phyloP scores from a whole-genome alignment of 148 eudicot genomes.

The Talinum fruticosum region DNA sequence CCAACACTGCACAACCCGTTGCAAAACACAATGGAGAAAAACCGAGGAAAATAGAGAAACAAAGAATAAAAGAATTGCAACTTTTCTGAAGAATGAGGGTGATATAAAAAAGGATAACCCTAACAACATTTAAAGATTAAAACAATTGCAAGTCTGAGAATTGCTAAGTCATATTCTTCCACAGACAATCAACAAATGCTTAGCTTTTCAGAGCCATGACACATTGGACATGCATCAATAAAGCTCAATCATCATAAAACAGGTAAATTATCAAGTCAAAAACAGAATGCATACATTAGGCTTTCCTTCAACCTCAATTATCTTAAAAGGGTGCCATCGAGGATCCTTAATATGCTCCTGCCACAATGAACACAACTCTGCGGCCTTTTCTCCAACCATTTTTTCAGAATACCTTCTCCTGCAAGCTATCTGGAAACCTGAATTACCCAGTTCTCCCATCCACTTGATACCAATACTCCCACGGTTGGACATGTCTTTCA shows the following conservation, averaged over 20 bases:
- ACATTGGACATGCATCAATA: not conserved
- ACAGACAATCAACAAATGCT: no score
- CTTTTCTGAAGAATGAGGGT: no score
- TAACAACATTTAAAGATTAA: no score
- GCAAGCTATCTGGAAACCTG: slow-evolving; percentile 68
- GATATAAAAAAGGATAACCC: no score
- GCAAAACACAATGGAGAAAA: no score
- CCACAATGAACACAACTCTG: slow-evolving; percentile 82
- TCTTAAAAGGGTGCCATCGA: slow-evolving; percentile 86
- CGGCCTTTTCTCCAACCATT: slow-evolving; percentile 71
- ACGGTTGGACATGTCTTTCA: slow-evolving; percentile 54
- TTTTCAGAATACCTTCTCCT: slow-evolving; percentile 50
- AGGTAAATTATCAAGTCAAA: not conserved
- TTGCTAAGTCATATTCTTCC: no score
- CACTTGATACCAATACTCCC: slow-evolving; percentile 66
- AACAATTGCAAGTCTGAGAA: no score
- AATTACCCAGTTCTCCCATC: slow-evolving; percentile 83
- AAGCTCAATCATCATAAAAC: not conserved
- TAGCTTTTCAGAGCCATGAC: no score
- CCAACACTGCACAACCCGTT: no score
- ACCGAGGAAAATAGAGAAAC: no score
- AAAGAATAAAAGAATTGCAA: no score
- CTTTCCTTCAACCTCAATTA: slow-evolving; percentile 40
- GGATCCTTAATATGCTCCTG: slow-evolving; percentile 86
- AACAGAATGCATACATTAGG: slow-evolving; percentile 20